These are phyloP conservation scores for Phialocephala sp. DNA, from an alignment of 2,329 filamentous ascomycete genomes.

Conservation along the genomic window DNA sequence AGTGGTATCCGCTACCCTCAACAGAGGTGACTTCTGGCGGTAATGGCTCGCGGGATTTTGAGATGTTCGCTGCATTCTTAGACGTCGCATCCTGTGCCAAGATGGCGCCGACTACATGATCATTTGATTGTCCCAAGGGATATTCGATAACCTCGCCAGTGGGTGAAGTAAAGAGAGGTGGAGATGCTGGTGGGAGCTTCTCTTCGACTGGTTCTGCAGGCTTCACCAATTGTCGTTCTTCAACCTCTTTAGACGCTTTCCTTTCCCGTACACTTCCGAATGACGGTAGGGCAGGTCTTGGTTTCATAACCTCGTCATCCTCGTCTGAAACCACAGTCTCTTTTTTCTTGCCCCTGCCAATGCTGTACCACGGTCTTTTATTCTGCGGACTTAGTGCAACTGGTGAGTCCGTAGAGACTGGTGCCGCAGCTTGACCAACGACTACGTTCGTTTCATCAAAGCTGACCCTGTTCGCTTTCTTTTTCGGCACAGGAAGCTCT, in stretches of 20 bases:
- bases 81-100: slow-evolving; percentile 59
- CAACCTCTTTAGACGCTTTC: slow-evolving; percentile 57
- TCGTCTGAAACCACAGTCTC: slow-evolving; percentile 63
- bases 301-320: slow-evolving; percentile 73
- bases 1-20: slow-evolving; percentile 68
- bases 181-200: slow-evolving; percentile 37
- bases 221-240: slow-evolving; percentile 64
- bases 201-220: slow-evolving; percentile 50
- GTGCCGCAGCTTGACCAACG: slow-evolving; percentile 54
- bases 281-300: slow-evolving; percentile 73
- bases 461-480: slow-evolving; percentile 75
- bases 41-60: slow-evolving; percentile 66
- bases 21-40: slow-evolving; percentile 74
- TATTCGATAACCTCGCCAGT: slow-evolving; percentile 30
- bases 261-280: slow-evolving; percentile 77
- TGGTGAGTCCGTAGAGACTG: slow-evolving; percentile 48
- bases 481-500: slow-evolving; percentile 49
- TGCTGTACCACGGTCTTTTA: slow-evolving; percentile 59
- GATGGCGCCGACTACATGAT: slow-evolving; percentile 62
- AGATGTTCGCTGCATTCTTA: slow-evolving; percentile 61
- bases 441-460: slow-evolving; percentile 70
- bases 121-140: slow-evolving; percentile 55
- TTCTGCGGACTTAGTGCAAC: slow-evolving; percentile 47
- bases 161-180: slow-evolving; percentile 38
- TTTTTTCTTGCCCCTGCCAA: slow-evolving; percentile 57